Base-by-base conservation (phyloP, 139 green algal genomes). In the Astrephomene gubernaculifera region DNA sequence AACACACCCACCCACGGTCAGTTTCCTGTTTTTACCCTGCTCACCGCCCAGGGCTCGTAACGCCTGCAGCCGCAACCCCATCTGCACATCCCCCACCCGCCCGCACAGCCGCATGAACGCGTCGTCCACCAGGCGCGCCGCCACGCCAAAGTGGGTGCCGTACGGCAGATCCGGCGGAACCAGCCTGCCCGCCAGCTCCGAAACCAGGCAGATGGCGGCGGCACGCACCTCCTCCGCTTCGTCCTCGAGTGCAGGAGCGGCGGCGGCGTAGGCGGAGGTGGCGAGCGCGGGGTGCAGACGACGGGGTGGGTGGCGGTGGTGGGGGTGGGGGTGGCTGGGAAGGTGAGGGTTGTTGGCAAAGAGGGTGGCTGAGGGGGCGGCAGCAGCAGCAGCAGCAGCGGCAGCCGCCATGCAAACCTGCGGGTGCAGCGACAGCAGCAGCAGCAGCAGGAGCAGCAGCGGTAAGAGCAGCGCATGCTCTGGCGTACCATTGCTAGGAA, bases 61-160 rank as follows among this genome's bases (percentile, higher is more conserved):
- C 39, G 76, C 60, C n/a, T 72, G 60, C 39, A 83, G 76, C 27
- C 54, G 41, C 39, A 83, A 31, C 19, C 76, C 76, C 39, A 39
- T 19, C 38, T 33, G 39, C n/a, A 41, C 14, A 22, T 83, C 76
- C 29, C 19, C 60, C 76, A 72, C 76, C 1, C 22, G 1, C 35
- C 36, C 76, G 65, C 76, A 73, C 27, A 83, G 57, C 60, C 76
- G 54, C 76, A 83, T 83, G 76, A 83, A 83, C 0, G 39, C 76
- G 31, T 83, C 76, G 25, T 83, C 76, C 7, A 49, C 76, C 60
- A 72, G 39, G 19, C 21, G 39, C 19, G 60, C 60, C 36, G 39
- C 60, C 27, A 45, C 39, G 31, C 76, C 76, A 35, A 83, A 83
- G 60, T 83, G 76, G 12, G 41, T 70, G 39, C 60, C 76, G 36